Percentiles rank a stretch among this genome's conserved stretches.
Conservation (phyloP, 2,329 filamentous ascomycete genomes). For the Rhynchosporium graminicola region DNA sequence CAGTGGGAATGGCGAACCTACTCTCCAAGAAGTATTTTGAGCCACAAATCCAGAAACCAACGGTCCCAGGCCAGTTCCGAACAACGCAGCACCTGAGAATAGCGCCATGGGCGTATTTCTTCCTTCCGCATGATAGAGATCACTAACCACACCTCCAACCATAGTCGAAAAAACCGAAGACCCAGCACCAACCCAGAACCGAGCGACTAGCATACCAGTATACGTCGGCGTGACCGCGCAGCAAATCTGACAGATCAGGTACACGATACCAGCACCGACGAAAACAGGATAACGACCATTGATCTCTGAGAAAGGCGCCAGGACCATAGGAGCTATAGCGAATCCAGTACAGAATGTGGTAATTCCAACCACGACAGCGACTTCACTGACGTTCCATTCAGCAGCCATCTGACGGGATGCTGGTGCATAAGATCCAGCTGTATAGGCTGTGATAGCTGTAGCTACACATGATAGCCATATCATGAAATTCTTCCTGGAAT, state of each 20-base stretch:
- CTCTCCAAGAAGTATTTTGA: conserved; percentile 66
- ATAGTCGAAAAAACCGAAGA: conserved; percentile 82
- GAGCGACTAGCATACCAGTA: conserved; percentile 71
- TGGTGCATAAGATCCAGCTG: conserved; percentile 78
- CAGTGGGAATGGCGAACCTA: background rate
- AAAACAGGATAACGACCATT: conserved; percentile 86
- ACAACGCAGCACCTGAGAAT: conserved; percentile 76
- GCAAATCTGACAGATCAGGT: conserved; percentile 68
- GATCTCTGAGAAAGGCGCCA: conserved; percentile 86
- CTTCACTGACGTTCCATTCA: conserved; percentile 64
- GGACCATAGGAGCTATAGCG: conserved; percentile 79
- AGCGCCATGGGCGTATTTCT: conserved; percentile 89
- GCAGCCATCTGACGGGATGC: conserved; percentile 63
- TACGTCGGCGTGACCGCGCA: conserved; percentile 71
- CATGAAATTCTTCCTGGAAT: conserved; percentile 66
- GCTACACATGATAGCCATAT: conserved; percentile 74
- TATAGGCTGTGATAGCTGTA: conserved; percentile 76
- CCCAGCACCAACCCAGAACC: conserved; percentile 77
- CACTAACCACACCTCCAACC: conserved; percentile 87
- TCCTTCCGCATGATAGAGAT: conserved; percentile 76
- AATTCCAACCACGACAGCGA: conserved; percentile 73
- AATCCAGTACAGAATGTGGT: conserved; percentile 83
- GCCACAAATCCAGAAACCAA: conserved; percentile 71
- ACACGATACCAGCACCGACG: conserved; percentile 69
- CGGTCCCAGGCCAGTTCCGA: conserved; percentile 79